Evolutionary conservation across 768 basidiomycete genomes (phyloP).

Genomic region (Butyriboletus loyo): DNA sequence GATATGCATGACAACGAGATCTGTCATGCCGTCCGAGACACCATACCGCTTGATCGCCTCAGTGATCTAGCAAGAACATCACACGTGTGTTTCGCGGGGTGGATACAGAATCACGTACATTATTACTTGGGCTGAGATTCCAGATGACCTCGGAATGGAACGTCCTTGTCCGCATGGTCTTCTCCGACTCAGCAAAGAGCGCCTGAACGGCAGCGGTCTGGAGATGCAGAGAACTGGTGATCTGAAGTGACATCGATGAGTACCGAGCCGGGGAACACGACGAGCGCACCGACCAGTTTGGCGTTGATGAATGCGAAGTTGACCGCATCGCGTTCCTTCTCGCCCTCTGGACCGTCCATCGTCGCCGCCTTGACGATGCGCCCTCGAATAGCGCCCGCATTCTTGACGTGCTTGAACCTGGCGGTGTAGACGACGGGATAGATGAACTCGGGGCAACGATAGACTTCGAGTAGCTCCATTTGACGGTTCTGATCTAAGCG

Average conservation of each 20-base stretch:
- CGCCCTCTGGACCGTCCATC: slow-evolving; percentile 55
- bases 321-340: slow-evolving; percentile 68
- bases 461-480: slow-evolving; percentile 48
- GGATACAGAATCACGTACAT: slow-evolving; percentile 44
- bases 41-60: slow-evolving; percentile 88
- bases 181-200: slow-evolving; percentile 61
- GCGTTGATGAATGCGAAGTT: slow-evolving; percentile 93
- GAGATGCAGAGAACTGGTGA: slow-evolving; percentile 77
- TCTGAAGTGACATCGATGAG: slow-evolving; percentile 43
- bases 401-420: slow-evolving; percentile 64
- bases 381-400: slow-evolving; percentile 55
- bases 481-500: slow-evolving; percentile 6
- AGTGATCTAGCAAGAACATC: slow-evolving; percentile 56
- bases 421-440: slow-evolving; percentile 52
- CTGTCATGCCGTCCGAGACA: slow-evolving; percentile 59
- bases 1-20: slow-evolving; percentile 74
- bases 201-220: slow-evolving; percentile 84
- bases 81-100: background rate
- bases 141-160: slow-evolving; percentile 92
- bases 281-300: slow-evolving; percentile 55
- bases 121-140: slow-evolving; percentile 81
- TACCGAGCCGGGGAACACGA: slow-evolving; percentile 4
- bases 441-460: slow-evolving; percentile 52
- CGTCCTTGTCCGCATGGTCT: slow-evolving; percentile 72
- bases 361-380: slow-evolving; percentile 72